These are phyloP conservation scores for Jamesozyma spencerorum DNA, from an alignment of 805 yeast genomes.

Conservation along the genomic window DNA sequence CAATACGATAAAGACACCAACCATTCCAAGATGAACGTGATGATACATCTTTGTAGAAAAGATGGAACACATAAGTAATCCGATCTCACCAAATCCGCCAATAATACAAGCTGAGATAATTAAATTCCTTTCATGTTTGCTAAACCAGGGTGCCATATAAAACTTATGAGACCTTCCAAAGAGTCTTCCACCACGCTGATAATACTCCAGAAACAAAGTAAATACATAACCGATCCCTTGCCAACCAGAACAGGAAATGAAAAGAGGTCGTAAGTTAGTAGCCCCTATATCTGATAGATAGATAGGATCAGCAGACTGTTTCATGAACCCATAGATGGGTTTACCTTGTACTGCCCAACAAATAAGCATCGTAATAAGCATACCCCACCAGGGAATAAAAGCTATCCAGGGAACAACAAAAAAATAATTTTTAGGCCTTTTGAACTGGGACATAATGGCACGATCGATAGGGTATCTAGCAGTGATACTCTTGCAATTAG, in stretches of 20 bases:
- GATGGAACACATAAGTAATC: constrained; percentile 63
- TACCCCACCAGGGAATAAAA: constrained; percentile 76
- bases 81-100: constrained; percentile 57
- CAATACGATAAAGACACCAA: constrained; percentile 61
- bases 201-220: constrained; percentile 52
- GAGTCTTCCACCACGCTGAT: constrained; percentile 45
- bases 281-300: constrained; percentile 87
- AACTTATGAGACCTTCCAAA: constrained; percentile 30
- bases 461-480: not conserved
- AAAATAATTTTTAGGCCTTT: constrained; percentile 35
- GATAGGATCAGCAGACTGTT: constrained; percentile 39
- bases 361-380: constrained; percentile 70
- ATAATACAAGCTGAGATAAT: constrained; percentile 35
- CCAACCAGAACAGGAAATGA: constrained; percentile 66
- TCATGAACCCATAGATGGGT: constrained; percentile 56
- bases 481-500: not conserved
- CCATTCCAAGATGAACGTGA: constrained; percentile 54
- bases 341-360: constrained; percentile 78
- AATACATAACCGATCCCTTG: constrained; percentile 70
- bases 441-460: not conserved
- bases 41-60: constrained; percentile 55
- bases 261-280: constrained; percentile 73
- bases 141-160: constrained; percentile 34
- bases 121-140: constrained; percentile 32
- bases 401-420: constrained; percentile 57